Evolutionary conservation across 345 rosid genomes (phyloP).

Genomic region (Alliaria petiolata): DNA sequence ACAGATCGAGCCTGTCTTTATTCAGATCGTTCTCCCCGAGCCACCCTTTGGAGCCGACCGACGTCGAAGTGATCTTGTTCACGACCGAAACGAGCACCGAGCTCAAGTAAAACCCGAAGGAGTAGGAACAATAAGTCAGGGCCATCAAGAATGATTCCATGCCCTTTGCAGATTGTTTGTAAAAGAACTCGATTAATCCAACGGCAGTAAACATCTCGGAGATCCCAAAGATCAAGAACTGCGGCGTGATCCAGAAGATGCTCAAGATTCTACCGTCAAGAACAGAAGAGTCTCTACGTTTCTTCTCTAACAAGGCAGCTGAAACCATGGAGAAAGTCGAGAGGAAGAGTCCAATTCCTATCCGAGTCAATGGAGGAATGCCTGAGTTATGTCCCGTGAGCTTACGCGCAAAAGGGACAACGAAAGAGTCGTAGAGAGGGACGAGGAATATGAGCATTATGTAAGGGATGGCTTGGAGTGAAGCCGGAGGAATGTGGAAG

Average conservation of each 20-base stretch:
- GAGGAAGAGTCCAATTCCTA: slow-evolving; percentile 78
- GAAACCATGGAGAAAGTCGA: slow-evolving; percentile 89
- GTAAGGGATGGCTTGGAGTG: slow-evolving; percentile 95
- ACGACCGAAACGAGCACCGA: slow-evolving; percentile 81
- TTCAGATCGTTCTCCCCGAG: slow-evolving; percentile 74
- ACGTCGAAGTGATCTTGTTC: slow-evolving; percentile 57
- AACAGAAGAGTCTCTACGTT: slow-evolving; percentile 57
- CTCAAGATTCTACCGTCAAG: slow-evolving; percentile 42
- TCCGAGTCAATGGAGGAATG: slow-evolving; percentile 67
- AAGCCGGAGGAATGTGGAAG: slow-evolving; percentile 90
- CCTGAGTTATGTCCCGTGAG: slow-evolving; percentile 75
- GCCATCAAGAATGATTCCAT: slow-evolving; percentile 87
- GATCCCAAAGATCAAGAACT: slow-evolving; percentile 82
- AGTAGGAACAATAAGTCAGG: slow-evolving; percentile 85
- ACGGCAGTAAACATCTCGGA: slow-evolving; percentile 98
- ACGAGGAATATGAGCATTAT: slow-evolving; percentile 68
- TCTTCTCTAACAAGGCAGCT: slow-evolving; percentile 83
- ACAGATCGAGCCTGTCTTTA: slow-evolving; percentile 86
- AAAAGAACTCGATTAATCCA: slow-evolving; percentile 92
- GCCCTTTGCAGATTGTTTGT: slow-evolving; percentile 80
- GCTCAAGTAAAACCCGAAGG: slow-evolving; percentile 91
- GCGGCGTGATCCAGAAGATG: slow-evolving; percentile 93
- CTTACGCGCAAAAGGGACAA: slow-evolving; percentile 59
- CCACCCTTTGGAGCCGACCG: slow-evolving; percentile 56
- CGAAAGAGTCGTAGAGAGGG: slow-evolving; percentile 74